phyloP scores from a whole-genome alignment of 768 basidiomycete species.

The Termitomyces sp. region DNA sequence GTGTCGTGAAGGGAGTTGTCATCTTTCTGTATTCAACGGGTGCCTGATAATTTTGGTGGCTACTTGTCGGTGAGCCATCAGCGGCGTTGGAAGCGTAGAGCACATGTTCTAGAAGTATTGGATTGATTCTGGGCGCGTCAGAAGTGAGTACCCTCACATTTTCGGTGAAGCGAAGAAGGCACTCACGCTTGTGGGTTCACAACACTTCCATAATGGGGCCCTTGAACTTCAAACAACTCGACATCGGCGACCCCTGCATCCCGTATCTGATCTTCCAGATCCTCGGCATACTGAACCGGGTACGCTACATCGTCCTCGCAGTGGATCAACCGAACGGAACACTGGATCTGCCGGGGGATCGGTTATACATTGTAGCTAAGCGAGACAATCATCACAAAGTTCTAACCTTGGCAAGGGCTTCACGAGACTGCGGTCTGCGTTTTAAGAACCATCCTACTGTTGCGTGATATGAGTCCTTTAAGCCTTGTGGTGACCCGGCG shows the following conservation, averaged over 20 bases:
- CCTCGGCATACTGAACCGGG: constrained; percentile 11
- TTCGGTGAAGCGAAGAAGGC: background rate
- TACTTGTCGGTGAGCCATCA: background rate
- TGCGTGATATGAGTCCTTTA: constrained; percentile 13
- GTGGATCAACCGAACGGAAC: constrained; percentile 21
- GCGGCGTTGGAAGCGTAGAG: constrained; percentile 5
- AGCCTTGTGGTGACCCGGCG: constrained; percentile 15
- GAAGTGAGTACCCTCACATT: background rate
- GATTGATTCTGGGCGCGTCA: constrained; percentile 11
- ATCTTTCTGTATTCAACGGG: constrained; percentile 6
- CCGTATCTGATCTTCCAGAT: constrained; percentile 17
- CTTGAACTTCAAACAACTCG: constrained; percentile 15
- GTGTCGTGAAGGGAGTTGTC: constrained; percentile 15
- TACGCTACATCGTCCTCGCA: constrained; percentile 24
- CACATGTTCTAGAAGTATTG: constrained; percentile 15
- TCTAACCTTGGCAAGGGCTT: constrained; percentile 14
- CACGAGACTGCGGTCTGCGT: constrained; percentile 12
- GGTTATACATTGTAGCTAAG: background rate
- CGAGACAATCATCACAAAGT: background rate
- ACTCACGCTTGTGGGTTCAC: constrained; percentile 19
- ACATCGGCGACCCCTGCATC: constrained; percentile 17
- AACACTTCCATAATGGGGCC: constrained; percentile 20
- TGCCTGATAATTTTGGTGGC: constrained; percentile 2
- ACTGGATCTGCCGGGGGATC: constrained; percentile 10
- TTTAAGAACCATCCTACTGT: constrained; percentile 18